Evolutionary conservation across 306 rosid species (phyloP).

Genomic region (Malus sieversii): DNA sequence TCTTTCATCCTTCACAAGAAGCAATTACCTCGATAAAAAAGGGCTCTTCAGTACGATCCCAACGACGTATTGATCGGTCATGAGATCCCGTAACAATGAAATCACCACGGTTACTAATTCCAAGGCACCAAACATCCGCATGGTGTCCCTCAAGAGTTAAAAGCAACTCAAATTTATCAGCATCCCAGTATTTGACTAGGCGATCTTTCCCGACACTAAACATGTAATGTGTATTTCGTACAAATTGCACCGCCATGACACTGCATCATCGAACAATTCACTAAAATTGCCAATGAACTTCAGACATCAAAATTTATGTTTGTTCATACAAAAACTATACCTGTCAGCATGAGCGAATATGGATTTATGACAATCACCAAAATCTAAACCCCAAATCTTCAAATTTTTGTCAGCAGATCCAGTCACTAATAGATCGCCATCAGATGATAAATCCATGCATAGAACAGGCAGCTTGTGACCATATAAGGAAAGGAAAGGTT

Average conservation of each 20-base stretch:
- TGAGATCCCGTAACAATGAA: constrained; percentile 88
- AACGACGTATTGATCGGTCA: constrained; percentile 90
- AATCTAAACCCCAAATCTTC: constrained; percentile 97
- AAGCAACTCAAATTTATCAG: constrained; percentile 87
- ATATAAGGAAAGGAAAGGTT: constrained; percentile 72
- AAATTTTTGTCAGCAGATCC: constrained; percentile 94
- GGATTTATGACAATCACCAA: constrained; percentile 93
- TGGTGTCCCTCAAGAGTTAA: constrained; percentile 96
- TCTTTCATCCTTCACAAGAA: constrained; percentile 5
- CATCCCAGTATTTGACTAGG: constrained; percentile 87
- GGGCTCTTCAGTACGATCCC: constrained; percentile 98
- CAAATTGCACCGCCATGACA: constrained; percentile 83
- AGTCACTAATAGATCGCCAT: constrained; percentile 83
- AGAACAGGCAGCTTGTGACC: constrained; percentile 94
- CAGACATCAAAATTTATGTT: background rate
- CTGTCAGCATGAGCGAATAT: constrained; percentile 88
- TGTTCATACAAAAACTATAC: constrained; percentile 25
- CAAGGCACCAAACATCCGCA: constrained; percentile 88
- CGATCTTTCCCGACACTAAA: constrained; percentile 91
- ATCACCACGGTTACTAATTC: constrained; percentile 84
- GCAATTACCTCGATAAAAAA: constrained; percentile 81
- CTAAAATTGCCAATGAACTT: constrained; percentile 16
- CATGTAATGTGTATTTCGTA: constrained; percentile 74
- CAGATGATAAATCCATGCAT: constrained; percentile 95
- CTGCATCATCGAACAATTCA: constrained; percentile 37